Percentiles rank a stretch among this genome's conserved stretches.
Conservation (phyloP, 345 rosid species). For the Citrus trifoliata region DNA sequence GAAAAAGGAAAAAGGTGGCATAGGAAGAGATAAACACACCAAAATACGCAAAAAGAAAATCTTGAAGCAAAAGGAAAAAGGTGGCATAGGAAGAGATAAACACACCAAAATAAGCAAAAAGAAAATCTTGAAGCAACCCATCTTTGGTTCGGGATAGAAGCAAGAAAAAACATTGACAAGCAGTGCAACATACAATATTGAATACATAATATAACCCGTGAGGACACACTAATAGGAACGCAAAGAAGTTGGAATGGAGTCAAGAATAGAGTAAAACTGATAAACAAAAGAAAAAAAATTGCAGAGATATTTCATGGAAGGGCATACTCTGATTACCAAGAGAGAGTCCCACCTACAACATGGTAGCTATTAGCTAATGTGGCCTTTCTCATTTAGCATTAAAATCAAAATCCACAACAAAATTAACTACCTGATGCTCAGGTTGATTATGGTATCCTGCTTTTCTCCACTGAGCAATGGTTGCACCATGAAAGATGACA, state of each 20-base stretch:
- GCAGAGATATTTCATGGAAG: background rate
- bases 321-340: background rate
- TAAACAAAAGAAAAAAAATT: background rate
- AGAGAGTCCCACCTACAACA: background rate
- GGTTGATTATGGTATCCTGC: conserved; percentile 88
- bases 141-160: background rate
- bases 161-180: background rate
- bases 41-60: background rate
- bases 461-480: conserved; percentile 96
- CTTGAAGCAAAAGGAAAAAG: background rate
- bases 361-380: background rate
- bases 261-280: background rate
- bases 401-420: background rate
- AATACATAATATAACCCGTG: background rate
- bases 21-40: background rate
- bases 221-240: background rate
- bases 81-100: background rate
- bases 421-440: conserved; percentile 72
- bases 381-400: background rate
- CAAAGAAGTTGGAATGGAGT: background rate
- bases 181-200: background rate
- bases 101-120: background rate
- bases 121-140: background rate
- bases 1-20: background rate
- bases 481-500: conserved; percentile 90